A percentile compares a stretch with the other conserved stretches of the same genome.
phyloP scores from a whole-genome alignment of 2,329 filamentous ascomycete species.

The Monilinia polystroma region DNA sequence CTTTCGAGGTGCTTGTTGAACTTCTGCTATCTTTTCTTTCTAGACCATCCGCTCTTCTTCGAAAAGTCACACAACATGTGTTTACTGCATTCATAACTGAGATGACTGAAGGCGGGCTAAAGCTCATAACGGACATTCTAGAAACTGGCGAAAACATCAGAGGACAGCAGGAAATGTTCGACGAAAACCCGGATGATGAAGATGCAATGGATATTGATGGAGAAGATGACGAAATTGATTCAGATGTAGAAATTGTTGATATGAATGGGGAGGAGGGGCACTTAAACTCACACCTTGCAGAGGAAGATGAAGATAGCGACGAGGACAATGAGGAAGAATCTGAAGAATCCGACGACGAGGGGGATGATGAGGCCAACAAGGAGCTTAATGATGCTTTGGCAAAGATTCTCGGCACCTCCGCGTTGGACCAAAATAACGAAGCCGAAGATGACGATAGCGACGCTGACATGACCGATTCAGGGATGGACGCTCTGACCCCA shows the following conservation, averaged over 20 bases:
- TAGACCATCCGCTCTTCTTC: slow-evolving; percentile 78
- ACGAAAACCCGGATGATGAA: slow-evolving; percentile 62
- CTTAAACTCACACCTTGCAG: slow-evolving; percentile 42
- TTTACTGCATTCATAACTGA: slow-evolving; percentile 79
- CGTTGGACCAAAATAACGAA: slow-evolving; percentile 56
- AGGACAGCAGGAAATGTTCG: slow-evolving; percentile 85
- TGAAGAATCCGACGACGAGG: slow-evolving; percentile 43
- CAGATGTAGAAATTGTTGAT: slow-evolving; percentile 52
- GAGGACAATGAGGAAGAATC: slow-evolving; percentile 43
- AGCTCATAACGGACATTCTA: slow-evolving; percentile 66
- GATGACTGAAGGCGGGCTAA: slow-evolving; percentile 70
- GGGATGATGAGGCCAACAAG: slow-evolving; percentile 43
- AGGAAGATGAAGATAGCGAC: slow-evolving; percentile 47
- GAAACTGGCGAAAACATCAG: slow-evolving; percentile 75
- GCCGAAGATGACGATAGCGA: slow-evolving; percentile 60
- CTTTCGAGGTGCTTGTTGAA: slow-evolving; percentile 76
- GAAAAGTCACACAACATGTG: slow-evolving; percentile 82
- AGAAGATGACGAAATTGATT: slow-evolving; percentile 44
- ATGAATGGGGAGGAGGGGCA: slow-evolving; percentile 47
- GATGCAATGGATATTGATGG: slow-evolving; percentile 45
- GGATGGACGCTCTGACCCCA: slow-evolving; percentile 87
- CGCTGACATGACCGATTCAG: slow-evolving; percentile 89
- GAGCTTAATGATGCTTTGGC: slow-evolving; percentile 70
- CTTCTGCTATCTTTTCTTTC: slow-evolving; percentile 88
- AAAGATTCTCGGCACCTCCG: slow-evolving; percentile 71